Evolutionary conservation across 2,329 filamentous ascomycete genomes (phyloP).

Genomic region (Nemania abortiva): DNA sequence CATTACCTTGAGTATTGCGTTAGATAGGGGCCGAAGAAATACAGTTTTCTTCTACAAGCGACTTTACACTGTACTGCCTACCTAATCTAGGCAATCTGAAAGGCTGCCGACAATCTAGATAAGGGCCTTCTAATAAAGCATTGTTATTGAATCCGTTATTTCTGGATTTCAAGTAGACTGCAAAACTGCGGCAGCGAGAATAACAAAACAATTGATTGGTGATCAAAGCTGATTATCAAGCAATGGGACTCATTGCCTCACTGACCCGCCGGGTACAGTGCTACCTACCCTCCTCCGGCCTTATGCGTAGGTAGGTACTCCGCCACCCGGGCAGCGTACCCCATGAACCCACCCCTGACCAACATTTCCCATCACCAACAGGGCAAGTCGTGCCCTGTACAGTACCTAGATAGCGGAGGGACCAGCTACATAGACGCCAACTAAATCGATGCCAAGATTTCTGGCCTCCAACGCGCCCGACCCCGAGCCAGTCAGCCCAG

Average conservation of each 20-base stretch:
- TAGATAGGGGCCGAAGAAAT: too few relatives aligned
- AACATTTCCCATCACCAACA: conserved; percentile 20
- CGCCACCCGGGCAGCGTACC: conserved; percentile 24
- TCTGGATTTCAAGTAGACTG: not conserved
- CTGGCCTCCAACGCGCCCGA: conserved; percentile 8
- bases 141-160: not conserved
- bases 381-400: conserved; percentile 10
- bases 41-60: too few relatives aligned
- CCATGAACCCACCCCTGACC: conserved; percentile 13
- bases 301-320: conserved; percentile 25
- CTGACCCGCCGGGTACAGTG: conserved; percentile 18
- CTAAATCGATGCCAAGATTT: conserved; percentile 25
- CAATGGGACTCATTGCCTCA: conserved; percentile 20
- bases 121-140: not conserved
- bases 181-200: not conserved
- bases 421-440: conserved; percentile 11
- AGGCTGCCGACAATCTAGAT: too few relatives aligned
- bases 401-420: not conserved
- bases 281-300: not conserved
- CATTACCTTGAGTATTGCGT: too few relatives aligned
- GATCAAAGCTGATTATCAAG: conserved; percentile 37
- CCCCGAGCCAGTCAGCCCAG: too few relatives aligned
- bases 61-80: not conserved
- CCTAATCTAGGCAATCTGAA: too few relatives aligned
- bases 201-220: conserved; percentile 14